Conservation (phyloP, 257 asterid species). For the Solanum sejunctum region DNA sequence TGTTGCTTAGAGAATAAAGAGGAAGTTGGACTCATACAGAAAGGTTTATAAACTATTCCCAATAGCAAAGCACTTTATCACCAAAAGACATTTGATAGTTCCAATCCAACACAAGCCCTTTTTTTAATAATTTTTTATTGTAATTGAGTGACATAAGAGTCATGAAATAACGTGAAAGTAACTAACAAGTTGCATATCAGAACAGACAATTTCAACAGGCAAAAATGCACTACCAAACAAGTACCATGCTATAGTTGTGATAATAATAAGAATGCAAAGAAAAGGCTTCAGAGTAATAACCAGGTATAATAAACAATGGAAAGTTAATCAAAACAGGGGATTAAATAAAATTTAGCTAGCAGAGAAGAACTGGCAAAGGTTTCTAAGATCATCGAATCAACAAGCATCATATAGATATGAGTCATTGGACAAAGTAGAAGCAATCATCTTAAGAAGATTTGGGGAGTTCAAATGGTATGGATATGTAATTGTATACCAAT, state of each 20-base stretch:
- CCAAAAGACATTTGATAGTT: background rate
- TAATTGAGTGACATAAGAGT: background rate
- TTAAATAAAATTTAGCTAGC: background rate
- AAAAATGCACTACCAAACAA: background rate
- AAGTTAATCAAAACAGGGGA: background rate
- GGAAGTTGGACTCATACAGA: background rate
- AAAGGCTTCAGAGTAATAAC: background rate
- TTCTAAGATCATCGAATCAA: background rate
- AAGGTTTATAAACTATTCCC: background rate
- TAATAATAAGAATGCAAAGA: background rate
- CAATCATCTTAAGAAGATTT: background rate
- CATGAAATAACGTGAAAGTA: background rate
- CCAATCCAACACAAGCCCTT: too few relatives aligned
- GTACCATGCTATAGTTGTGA: background rate
- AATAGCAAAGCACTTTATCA: background rate
- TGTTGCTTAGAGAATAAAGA: background rate
- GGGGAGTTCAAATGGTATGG: background rate
- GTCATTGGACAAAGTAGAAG: background rate
- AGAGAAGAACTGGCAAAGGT: background rate
- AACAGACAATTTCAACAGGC: background rate
- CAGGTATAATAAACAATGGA: background rate
- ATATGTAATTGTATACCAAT: background rate
- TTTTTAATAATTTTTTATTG: too few relatives aligned
- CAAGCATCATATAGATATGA: background rate
- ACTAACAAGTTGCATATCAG: background rate